Evolutionary conservation across 768 basidiomycete genomes (phyloP), one percentile per base, ranked within the genome.

Genomic region (Amyloporia xantha): DNA sequence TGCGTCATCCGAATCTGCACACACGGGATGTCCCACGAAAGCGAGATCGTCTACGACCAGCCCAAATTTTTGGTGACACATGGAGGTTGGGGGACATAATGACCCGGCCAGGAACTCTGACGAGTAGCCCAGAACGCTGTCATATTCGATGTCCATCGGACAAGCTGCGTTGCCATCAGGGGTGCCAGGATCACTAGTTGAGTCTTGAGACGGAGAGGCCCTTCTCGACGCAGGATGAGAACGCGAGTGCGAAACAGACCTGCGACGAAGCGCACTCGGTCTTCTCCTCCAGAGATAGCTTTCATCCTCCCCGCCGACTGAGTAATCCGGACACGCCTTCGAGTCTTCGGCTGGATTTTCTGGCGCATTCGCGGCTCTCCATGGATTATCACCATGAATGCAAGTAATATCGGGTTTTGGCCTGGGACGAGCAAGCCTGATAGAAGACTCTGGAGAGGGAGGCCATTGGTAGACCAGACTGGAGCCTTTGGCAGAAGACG

Each of bases 61-160:
- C 63, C 95, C 92, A 61, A 96, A 97, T 60, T 91, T 91, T 64
- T 91, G 89, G 66, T 99, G 91, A 59, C 92, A 96, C 65, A 93
- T 80, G 12, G 82, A 74, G 25, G 72, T 68, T 39, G 82, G 76
- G 0, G 95, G 93, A 51, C 86, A 87, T 2, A 98, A 73, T 55
- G 95, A 69, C 38, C 76, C 77, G 21, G 90, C 88, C 25, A 98
- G 73, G 59, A 91, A 88, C 51, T 87, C 84, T 5, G 85, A 71
- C 3, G 85, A 77, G 64, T 88, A 94, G 2, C 86, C 86, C 41
- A 98, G 76, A n/a, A 91, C 68, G 51, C 70, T 67, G 58, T 84
- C 79, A 57, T 86, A 86, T 53, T 82, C 79, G 48, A 70, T 72
- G 7, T 59, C 54, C 15, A 25, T n/a, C 12, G 27, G 46, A 20